Conservation (phyloP, 495 filamentous ascomycete species). For the Oidiodendron maius region DNA sequence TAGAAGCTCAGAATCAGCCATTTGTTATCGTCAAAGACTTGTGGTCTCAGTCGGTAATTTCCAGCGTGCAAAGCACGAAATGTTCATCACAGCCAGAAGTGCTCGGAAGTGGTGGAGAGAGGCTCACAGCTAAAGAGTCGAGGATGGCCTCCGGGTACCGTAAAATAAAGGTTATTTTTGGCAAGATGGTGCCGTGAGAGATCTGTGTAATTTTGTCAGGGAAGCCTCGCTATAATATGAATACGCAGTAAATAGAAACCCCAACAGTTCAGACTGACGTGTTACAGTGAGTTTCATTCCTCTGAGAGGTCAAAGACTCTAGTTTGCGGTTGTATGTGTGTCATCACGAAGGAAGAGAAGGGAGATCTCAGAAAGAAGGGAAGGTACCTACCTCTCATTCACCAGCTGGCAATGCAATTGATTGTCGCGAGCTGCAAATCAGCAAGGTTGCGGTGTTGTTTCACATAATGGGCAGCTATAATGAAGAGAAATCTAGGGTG, state of each 20-base stretch:
- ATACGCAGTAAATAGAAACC: background rate
- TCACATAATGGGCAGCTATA: too few relatives aligned
- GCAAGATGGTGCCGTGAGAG: background rate
- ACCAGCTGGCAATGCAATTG: background rate
- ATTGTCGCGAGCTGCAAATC: constrained; percentile 7
- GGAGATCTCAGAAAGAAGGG: constrained; percentile 7
- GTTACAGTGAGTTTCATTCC: constrained; percentile 96
- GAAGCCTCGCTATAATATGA: background rate
- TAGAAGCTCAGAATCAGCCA: constrained; percentile 87
- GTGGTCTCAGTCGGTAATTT: constrained; percentile 98
- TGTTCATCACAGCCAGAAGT: constrained; percentile 65
- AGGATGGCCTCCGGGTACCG: background rate
- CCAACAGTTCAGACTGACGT: constrained; percentile 94
- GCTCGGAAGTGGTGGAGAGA: background rate
- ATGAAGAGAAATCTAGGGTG: too few relatives aligned
- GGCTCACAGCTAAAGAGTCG: constrained; percentile 6
- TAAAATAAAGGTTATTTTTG: too few relatives aligned
- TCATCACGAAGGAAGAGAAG: constrained; percentile 42
- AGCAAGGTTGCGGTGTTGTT: constrained; percentile 10
- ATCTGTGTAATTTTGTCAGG: background rate
- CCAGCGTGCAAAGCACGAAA: constrained; percentile 84
- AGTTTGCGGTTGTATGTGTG: constrained; percentile 88
- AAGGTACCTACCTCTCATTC: constrained; percentile 12
- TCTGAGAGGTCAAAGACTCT: constrained; percentile 98
- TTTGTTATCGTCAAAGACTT: constrained; percentile 74